Percentiles rank a stretch among this genome's conserved stretches.
Conservation (phyloP, 208 protist species). For the Leishmania tarentolae region DNA sequence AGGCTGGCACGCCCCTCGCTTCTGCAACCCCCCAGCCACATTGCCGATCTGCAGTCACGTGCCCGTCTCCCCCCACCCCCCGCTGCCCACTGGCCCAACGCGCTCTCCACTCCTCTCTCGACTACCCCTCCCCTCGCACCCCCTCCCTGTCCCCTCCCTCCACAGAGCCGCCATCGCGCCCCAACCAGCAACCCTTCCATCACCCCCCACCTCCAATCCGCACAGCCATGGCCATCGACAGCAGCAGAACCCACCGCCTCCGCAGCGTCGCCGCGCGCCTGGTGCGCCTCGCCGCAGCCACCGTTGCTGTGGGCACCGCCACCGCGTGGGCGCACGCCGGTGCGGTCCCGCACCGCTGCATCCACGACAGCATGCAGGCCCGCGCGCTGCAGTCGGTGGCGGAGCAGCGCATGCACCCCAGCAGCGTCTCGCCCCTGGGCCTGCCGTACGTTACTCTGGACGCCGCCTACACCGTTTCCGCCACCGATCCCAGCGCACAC, state of each 20-base stretch:
- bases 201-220: neutral
- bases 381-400: conserved; percentile 27
- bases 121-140: too few species aligned
- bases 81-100: too few species aligned
- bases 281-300: conserved; percentile 4
- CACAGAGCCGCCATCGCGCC: neutral
- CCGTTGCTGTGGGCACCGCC: neutral
- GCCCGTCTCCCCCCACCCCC: too few species aligned
- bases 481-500: neutral
- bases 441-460: conserved; percentile 7
- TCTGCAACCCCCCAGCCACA: too few species aligned
- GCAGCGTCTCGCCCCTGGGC: neutral
- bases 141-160: neutral
- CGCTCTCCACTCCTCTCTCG: neutral
- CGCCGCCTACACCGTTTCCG: too few species aligned
- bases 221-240: neutral
- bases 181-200: neutral
- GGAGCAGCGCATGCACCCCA: neutral
- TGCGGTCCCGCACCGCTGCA: conserved; percentile 5
- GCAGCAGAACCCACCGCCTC: conserved; percentile 13
- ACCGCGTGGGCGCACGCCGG: neutral
- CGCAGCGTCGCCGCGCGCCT: conserved; percentile 9
- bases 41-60: too few species aligned
- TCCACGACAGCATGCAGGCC: conserved; percentile 19
- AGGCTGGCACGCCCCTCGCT: too few species aligned